These are phyloP conservation scores for Apophysomyces elegans DNA, from an alignment of 371 early-diverging fungal genomes.

Conservation along the genomic window DNA sequence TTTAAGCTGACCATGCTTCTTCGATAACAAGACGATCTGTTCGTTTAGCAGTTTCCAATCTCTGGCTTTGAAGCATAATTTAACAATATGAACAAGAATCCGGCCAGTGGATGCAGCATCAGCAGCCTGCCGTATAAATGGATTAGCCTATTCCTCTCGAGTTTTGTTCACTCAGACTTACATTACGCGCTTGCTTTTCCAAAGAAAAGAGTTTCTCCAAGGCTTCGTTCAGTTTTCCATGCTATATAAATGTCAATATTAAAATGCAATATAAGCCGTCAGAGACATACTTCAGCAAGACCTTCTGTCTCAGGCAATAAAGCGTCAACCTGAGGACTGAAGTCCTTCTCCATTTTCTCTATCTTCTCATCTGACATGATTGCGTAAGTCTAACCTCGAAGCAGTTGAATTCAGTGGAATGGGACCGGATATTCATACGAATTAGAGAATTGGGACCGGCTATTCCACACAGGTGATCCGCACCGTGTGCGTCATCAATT, in stretches of 20 bases:
- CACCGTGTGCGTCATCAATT: too few species aligned
- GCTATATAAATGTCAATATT: constrained; percentile 34
- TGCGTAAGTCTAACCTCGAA: neutral
- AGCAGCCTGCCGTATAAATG: constrained; percentile 61
- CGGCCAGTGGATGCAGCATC: constrained; percentile 89
- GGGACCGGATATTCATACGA: too few species aligned
- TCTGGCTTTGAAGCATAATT: constrained; percentile 70
- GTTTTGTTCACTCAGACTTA: constrained; percentile 35
- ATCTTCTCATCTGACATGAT: constrained; percentile 62
- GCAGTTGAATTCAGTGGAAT: too few species aligned
- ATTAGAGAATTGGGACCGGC: too few species aligned
- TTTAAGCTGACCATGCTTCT: constrained; percentile 96
- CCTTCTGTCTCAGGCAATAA: constrained; percentile 81
- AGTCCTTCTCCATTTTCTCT: constrained; percentile 94
- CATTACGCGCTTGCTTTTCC: constrained; percentile 92
- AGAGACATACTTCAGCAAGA: constrained; percentile 63
- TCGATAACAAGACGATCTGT: constrained; percentile 85
- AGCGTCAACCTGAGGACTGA: constrained; percentile 77
- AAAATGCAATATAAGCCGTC: neutral
- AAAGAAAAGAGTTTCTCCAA: constrained; percentile 78
- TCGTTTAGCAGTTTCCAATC: constrained; percentile 93
- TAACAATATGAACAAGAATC: constrained; percentile 81
- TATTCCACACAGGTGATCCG: too few species aligned
- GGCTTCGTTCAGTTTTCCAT: constrained; percentile 76
- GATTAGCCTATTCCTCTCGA: neutral